phyloP scores from a whole-genome alignment of 352 stramenopile species.

The Blastocystis sp. region DNA sequence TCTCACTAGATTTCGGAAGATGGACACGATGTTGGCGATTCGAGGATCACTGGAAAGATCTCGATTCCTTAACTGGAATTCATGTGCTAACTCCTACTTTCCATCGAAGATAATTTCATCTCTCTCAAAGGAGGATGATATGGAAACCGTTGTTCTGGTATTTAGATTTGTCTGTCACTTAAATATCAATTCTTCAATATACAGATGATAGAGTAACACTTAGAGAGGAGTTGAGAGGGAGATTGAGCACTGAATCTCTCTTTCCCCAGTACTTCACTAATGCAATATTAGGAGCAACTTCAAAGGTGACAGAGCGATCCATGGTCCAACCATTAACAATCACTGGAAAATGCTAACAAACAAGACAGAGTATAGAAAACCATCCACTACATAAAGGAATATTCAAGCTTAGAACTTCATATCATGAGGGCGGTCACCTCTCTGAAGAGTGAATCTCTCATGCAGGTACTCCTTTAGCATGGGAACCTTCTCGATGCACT shows the following conservation, averaged over 20 bases:
- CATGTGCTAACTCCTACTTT: background rate
- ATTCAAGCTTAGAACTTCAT: constrained; percentile 63
- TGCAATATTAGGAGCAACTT: constrained; percentile 86
- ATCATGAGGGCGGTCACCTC: constrained; percentile 48
- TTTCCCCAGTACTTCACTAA: constrained; percentile 99
- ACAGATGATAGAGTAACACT: constrained; percentile 87
- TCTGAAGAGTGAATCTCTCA: constrained; percentile 32
- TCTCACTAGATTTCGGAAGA: constrained; percentile 75
- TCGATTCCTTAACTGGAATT: constrained; percentile 74
- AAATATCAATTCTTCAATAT: background rate
- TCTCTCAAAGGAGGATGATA: constrained; percentile 75
- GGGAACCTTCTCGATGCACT: constrained; percentile 76
- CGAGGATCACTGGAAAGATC: constrained; percentile 64
- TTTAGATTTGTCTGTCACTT: constrained; percentile 82
- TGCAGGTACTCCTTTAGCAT: constrained; percentile 95
- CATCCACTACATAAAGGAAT: constrained; percentile 67
- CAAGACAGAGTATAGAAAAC: constrained; percentile 61
- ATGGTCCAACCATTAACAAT: background rate
- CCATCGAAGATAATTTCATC: constrained; percentile 95
- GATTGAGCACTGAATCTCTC: constrained; percentile 82
- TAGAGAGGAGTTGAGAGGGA: constrained; percentile 92
- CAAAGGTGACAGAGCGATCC: constrained; percentile 4
- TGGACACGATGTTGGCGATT: constrained; percentile 74
- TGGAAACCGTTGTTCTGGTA: constrained; percentile 87
- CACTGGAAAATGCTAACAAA: constrained; percentile 22